phyloP scores from a whole-genome alignment of 2,329 filamentous ascomycete genomes.

The Ceratocystis alfenasii region DNA sequence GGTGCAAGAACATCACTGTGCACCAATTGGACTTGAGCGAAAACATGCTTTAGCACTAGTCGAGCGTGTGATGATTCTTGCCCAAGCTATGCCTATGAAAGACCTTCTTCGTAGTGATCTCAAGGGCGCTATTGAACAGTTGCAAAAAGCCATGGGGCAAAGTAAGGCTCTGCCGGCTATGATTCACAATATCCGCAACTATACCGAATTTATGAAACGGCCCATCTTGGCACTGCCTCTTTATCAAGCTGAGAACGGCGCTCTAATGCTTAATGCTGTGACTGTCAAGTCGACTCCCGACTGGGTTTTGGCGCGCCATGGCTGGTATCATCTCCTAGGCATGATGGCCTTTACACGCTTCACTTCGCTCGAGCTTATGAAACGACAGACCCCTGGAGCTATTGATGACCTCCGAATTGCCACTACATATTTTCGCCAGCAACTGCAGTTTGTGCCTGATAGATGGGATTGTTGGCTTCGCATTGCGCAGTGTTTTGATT shows the following conservation, averaged over 20 bases:
- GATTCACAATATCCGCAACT: slow-evolving; percentile 75
- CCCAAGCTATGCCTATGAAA: slow-evolving; percentile 74
- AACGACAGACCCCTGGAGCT: slow-evolving; percentile 63
- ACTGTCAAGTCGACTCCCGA: slow-evolving; percentile 53
- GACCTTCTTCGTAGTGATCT: slow-evolving; percentile 86
- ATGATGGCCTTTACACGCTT: slow-evolving; percentile 84
- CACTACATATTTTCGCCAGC: slow-evolving; percentile 65
- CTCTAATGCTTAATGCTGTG: slow-evolving; percentile 60
- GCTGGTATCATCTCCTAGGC: slow-evolving; percentile 87
- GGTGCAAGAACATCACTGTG: slow-evolving; percentile 68
- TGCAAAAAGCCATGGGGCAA: slow-evolving; percentile 74
- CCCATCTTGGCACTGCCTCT: slow-evolving; percentile 72
- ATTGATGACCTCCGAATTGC: slow-evolving; percentile 77
- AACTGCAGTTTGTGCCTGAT: slow-evolving; percentile 69
- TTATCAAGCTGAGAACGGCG: slow-evolving; percentile 68
- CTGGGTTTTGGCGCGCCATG: slow-evolving; percentile 60
- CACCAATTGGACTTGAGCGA: slow-evolving; percentile 64
- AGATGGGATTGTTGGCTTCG: slow-evolving; percentile 88
- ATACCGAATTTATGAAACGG: slow-evolving; percentile 68
- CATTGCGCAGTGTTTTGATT: slow-evolving; percentile 75
- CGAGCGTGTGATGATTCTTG: slow-evolving; percentile 70
- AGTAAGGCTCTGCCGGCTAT: slow-evolving; percentile 69
- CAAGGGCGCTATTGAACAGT: slow-evolving; percentile 80
- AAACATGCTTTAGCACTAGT: slow-evolving; percentile 69
- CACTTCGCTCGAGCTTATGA: slow-evolving; percentile 53